Conservation (phyloP, 345 rosid genomes). For the Luvunga scandens region DNA sequence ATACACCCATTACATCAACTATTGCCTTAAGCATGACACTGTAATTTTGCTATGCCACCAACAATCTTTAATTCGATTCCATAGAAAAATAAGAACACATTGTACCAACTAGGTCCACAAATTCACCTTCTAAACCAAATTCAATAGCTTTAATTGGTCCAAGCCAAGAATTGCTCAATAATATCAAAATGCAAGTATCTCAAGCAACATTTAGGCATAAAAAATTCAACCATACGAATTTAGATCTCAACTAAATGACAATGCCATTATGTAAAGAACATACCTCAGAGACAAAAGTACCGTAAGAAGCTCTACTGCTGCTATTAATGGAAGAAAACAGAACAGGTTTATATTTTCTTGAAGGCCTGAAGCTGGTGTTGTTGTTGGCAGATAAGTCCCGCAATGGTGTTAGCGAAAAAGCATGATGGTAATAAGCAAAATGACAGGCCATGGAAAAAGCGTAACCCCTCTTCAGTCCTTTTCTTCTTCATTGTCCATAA, state of each 20-base stretch:
- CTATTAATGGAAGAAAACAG: slow-evolving; percentile 29
- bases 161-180: neutral
- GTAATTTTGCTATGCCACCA: neutral
- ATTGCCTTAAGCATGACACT: neutral
- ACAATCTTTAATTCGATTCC: neutral
- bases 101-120: neutral
- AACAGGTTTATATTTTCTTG: slow-evolving; percentile 28
- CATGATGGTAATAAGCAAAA: slow-evolving; percentile 38
- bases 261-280: neutral
- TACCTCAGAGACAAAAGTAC: slow-evolving; percentile 72
- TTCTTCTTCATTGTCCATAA: slow-evolving; percentile 50
- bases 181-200: neutral
- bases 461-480: slow-evolving; percentile 29
- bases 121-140: neutral
- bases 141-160: neutral
- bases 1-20: neutral
- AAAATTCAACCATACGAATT: neutral
- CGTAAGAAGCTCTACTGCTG: slow-evolving; percentile 34
- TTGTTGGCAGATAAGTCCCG: slow-evolving; percentile 16
- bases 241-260: neutral
- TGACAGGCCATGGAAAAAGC: slow-evolving; percentile 75
- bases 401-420: slow-evolving; percentile 34
- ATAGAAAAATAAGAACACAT: neutral
- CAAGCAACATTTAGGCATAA: neutral
- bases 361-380: slow-evolving; percentile 10